Evolutionary conservation across 148 eudicot species (phyloP), one percentile per base, ranked within the genome.

Genomic region (Chenopodium berlandieri): DNA sequence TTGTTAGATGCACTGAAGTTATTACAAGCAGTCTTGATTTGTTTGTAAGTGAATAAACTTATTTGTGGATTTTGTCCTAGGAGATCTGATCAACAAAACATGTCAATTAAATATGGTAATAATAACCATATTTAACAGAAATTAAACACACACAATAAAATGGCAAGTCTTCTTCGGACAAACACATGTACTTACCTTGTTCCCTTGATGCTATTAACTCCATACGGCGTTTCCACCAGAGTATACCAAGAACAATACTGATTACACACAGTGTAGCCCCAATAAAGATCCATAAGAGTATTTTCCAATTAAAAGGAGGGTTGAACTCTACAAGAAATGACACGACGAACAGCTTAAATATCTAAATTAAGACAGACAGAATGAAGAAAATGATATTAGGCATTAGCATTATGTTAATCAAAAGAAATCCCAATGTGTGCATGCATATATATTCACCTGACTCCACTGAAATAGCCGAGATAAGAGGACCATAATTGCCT

Each of bases 401-500:
- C 32, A 31, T 31, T 17, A 70, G 73, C 73, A 32, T 70, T 3
- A 14, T 12, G 22, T 2, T 17, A 56, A 56, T 4, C 23, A 47
- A 66, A 27, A 10, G 16, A 56, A 56, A 56, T 16, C 62, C 62
- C 22, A 17, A 4, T 56, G 62, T 56, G 22, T 56, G 62, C n/a
- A 40, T 22, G 54, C 54, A 9, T 22, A 20, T n/a, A 9, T 20
- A 4, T 48, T 64, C 84, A 91, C 94, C 85, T 74, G 90, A 73
- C 77, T 82, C 82, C 8, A 91, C 84, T 44, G 92, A 90, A 72
- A 91, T 87, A 34, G 94, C 94, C 37, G 94, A 91, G 65, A 91
- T 74, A 4, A 90, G 79, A 71, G 91, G 91, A 50, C 94, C 94
- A 56, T 90, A 91, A 25, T 13, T 82, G 86, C 91, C 91, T 75